Base-by-base conservation (phyloP, 1,284 basidiomycete genomes). In the Trichosporon ovoides region DNA sequence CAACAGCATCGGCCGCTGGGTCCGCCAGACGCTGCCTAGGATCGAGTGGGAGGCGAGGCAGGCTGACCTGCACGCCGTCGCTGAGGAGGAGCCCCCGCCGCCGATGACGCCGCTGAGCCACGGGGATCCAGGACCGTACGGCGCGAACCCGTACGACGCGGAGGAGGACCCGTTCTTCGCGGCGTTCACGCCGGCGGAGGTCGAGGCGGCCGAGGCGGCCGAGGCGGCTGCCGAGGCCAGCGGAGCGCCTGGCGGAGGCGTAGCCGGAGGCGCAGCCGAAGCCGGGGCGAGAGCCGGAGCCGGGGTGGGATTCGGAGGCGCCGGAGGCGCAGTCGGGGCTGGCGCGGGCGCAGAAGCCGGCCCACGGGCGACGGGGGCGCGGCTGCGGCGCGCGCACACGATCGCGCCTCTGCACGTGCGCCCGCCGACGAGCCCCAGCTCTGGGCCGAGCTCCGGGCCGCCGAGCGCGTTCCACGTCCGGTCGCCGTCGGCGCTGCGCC, bases 1-100 rank as follows among this genome's bases (percentile, higher is more conserved):
- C 74, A 74, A 62, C 61, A 68, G 64, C 48, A 66, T 74, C 20
- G 83, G 62, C 84, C 86, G n/a, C 84, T 89, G 75, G 83, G 71
- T 74, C n/a, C 60, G 85, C 19, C 80, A 85, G 55, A 94, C 90
- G 66, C 84, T 92, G 57, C 82, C 83, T 51, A 79, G 81, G 33
- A 79, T 83, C 49, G 67, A 74, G 50, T 67, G 70, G 52, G 63
- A 70, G 54, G 37, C 49, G 53, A 38, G 56, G 10, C 57, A 65
- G 50, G 61, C 38, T 13, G 60, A 53, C 20, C 40, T 52, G 35
- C 49, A 48, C 38, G 54, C 38, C 12, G 20, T 33, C 5, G 43
- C 50, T 22, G 36, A 57, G 50, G 62, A 57, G 22, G n/a, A n/a
- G n/a, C n/a, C n/a, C n/a, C 48, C 53, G 24, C 61, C 65, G 13